Base-by-base conservation (phyloP, 306 rosid species). In the Cicer chorassanicum region DNA sequence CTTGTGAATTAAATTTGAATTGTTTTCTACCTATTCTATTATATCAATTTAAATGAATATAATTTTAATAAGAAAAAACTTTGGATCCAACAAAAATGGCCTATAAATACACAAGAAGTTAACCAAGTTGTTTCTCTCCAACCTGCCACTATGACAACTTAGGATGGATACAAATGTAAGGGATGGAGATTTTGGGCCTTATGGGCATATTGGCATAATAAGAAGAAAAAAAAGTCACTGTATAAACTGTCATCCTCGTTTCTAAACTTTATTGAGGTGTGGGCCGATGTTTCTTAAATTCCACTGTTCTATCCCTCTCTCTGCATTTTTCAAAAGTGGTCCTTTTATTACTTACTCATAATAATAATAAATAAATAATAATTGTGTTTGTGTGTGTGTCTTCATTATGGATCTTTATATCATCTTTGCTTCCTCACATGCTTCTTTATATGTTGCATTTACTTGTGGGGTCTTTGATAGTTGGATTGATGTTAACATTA, bases 201-300 rank as follows among this genome's bases (percentile, higher is more conserved):
- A 57, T 39, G 48, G 21, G 69, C 34, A 40, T 64, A 14, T 76
- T 74, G 78, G 76, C 70, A 50, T 24, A 72, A 65, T 72, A 61
- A 72, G 77, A 66, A 29, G 0, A 3, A 29, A 29, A 29, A 29
- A 29, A 72, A 57, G 57, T 18, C 72, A 80, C 75, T 80, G 79
- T 86, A 79, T 80, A 79, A 84, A 84, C 84, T 85, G 88, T 81
- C 86, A 85, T 87, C 88, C 83, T 91, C 89, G 84, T 88, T 79
- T 69, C 19, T 42, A 77, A 85, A 77, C 91, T 80, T 84, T 85
- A 82, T 74, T 68, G 82, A 87, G 87, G 74, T 60, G 89, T 81
- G 92, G 92, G 83, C 79, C 87, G 86, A 81, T 87, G 91, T 80
- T 84, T 65, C 91, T 82, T 89, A 82, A 91, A 86, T 82, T 86